Evolutionary conservation across 2,329 filamentous ascomycete genomes (phyloP), one percentile per base, ranked within the genome.

Genomic region (Akanthomyces dipterigenus): DNA sequence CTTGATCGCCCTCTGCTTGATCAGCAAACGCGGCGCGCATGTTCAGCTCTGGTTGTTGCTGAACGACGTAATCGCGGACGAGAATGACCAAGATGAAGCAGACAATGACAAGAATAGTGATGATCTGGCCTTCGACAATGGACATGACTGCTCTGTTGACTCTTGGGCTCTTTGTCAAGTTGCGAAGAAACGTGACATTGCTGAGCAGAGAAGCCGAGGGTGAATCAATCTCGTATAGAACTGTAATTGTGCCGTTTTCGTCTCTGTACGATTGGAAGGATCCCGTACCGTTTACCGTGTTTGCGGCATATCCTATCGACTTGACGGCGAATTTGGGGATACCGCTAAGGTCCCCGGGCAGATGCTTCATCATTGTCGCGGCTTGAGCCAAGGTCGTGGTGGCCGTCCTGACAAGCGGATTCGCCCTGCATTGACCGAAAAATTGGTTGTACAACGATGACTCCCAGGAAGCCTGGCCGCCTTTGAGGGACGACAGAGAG

Each of bases 51-150:
- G 93, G 95, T 71, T 99, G 95, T 72, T 99, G 95, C 72, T 99
- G 95, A 11, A 99, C 92, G 55, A 99, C 95, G 83, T 96, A 99
- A 76, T 99, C 95, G 51, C 96, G 82, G 51, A 99, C 97, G 4
- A 99, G 77, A 67, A 99, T 99, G 46, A 99, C 87, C n/a, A 99
- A 78, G 63, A 99, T 97, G 73, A 98, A 99, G 62, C 89, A 92
- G 49, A 96, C 83, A 8, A 99, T 93, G 55, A 98, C 91, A 12
- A 96, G 77, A 6, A 97, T 78, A 0, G 93, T 99, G 67, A 99
- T 96, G 53, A 98, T 84, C 70, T 96, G 93, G 4, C 95, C 95
- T 76, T 99, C 95, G 3, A 97, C 78, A 1, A 93, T 85, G 66
- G 92, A 88, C 57, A 98, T 87, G 18, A 97, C 76, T 56, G 89